Evolutionary conservation across 768 basidiomycete species (phyloP), one percentile per base, ranked within the genome.

Genomic region (Tylopilus felleus): DNA sequence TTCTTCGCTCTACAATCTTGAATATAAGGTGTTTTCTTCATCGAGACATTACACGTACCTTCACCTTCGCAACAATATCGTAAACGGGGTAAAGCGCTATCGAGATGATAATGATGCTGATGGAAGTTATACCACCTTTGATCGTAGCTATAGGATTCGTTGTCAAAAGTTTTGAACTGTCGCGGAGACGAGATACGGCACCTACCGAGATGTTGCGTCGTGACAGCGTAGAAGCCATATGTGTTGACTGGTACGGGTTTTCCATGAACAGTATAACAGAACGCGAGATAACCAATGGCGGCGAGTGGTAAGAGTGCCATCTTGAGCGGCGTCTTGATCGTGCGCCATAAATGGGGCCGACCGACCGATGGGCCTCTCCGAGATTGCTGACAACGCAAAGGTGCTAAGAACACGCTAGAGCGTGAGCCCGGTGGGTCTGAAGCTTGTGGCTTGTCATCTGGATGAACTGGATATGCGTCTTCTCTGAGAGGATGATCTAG

Each of bases 31-130:
- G 36, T 14, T 14, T 6, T 8, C 6, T 12, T n/a, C 10, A 23
- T 12, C 22, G 1, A 42, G 5, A 42, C 6, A 16, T 12, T 3
- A 21, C 6, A 14, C 58, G 29, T 36, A 59, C 67, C 55, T 57
- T 65, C 27, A 68, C 27, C 19, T 29, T 53, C 8, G 61, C 58
- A 36, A 68, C 5, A 0, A 64, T 25, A 25, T 48, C 47, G 3
- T 55, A 56, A 14, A 70, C n/a, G 3, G 68, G 67, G 45, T 47
- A 60, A 17, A 68, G 62, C 1, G 65, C 66, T n/a, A 68, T 62
- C 40, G 60, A 64, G 25, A 69, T 53, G n/a, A 71, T 23, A 23
- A 71, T 51, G 38, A 69, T 69, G 16, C 56, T 69, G 17, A 69
- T 57, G 2, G 67, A 50, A 19, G 65, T 69, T 47, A 71, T 56